A percentile compares a stretch with the other conserved stretches of the same genome.
Conservation (phyloP, 2,329 filamentous ascomycete species). For the Ophiosphaerella narmari region DNA sequence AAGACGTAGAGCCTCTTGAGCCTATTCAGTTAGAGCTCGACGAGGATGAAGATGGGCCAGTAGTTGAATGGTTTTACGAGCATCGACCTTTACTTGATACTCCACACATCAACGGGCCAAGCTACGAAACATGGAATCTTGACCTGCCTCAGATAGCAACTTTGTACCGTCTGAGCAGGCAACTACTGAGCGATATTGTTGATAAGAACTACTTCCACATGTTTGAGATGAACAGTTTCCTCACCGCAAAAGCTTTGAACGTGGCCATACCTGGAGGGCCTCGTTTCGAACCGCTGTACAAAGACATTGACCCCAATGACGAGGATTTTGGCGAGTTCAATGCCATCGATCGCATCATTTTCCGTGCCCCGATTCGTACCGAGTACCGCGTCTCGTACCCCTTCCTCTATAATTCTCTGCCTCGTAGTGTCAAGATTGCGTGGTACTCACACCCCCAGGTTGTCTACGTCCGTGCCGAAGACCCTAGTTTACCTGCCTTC, state of each 20-base stretch:
- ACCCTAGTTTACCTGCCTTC: slow-evolving; percentile 88
- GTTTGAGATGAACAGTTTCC: slow-evolving; percentile 92
- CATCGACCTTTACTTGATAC: slow-evolving; percentile 90
- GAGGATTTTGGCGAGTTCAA: slow-evolving; percentile 99
- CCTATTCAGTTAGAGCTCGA: slow-evolving; percentile 99
- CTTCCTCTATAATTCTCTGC: slow-evolving; percentile 94
- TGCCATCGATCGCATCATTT: slow-evolving; percentile 98
- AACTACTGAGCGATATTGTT: slow-evolving; percentile 86
- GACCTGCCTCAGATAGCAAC: slow-evolving; percentile 94
- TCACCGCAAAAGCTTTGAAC: slow-evolving; percentile 95
- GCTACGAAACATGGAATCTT: slow-evolving; percentile 96
- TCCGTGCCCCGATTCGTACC: slow-evolving; percentile 90
- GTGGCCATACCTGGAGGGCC: slow-evolving; percentile 97
- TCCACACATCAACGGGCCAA: slow-evolving; percentile 90
- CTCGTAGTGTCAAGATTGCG: slow-evolving; percentile 87
- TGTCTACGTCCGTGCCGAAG: slow-evolving; percentile 86
- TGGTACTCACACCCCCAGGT: slow-evolving; percentile 95
- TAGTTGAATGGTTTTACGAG: slow-evolving; percentile 98
- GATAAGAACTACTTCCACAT: slow-evolving; percentile 98
- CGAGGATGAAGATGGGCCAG: slow-evolving; percentile 86
- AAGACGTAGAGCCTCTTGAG: slow-evolving; percentile 95
- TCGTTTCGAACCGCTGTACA: slow-evolving; percentile 95
- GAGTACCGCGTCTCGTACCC: slow-evolving; percentile 95
- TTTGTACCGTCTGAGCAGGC: slow-evolving; percentile 87
- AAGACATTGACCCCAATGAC: slow-evolving; percentile 97